These are phyloP conservation scores for Digitaria exilis DNA, from an alignment of 202 grass and related monocot genomes.

Conservation along the genomic window DNA sequence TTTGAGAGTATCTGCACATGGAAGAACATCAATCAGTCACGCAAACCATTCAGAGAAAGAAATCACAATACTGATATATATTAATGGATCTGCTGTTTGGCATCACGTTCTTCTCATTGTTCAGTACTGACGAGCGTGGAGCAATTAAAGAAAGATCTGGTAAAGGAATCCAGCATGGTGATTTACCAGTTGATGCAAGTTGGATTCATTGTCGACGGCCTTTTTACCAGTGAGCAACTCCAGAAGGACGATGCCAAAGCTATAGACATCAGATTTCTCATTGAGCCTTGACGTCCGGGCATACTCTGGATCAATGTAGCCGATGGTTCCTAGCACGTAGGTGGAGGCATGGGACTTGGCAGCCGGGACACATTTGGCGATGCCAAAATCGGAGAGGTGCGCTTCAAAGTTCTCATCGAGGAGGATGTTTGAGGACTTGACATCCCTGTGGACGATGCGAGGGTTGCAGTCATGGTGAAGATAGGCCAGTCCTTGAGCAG, in stretches of 20 bases:
- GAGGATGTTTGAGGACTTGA: constrained; percentile 98
- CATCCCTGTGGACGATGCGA: constrained; percentile 86
- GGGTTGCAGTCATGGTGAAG: constrained; percentile 98
- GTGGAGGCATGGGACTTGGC: constrained; percentile 94
- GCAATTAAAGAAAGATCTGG: neutral
- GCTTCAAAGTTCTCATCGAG: constrained; percentile 89
- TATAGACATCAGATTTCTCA: constrained; percentile 97
- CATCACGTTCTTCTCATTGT: neutral
- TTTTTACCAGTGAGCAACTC: constrained; percentile 94
- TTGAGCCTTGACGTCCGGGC: constrained; percentile 92
- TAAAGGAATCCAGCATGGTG: neutral
- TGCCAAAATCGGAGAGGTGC: constrained; percentile 88
- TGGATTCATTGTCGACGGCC: constrained; percentile 95
- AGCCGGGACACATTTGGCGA: constrained; percentile 79
- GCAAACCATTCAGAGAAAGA: neutral
- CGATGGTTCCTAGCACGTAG: constrained; percentile 92
- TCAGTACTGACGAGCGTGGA: neutral
- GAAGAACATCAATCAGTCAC: neutral
- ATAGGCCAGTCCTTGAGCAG: constrained; percentile 90
- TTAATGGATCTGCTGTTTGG: neutral
- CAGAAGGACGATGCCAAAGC: constrained; percentile 90
- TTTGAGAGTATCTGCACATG: constrained; percentile 82
- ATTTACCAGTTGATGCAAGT: constrained; percentile 87
- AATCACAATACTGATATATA: neutral
- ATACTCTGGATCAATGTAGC: constrained; percentile 99